Conservation (phyloP, 257 asterid species). For the Thymus quinquecostatus region DNA sequence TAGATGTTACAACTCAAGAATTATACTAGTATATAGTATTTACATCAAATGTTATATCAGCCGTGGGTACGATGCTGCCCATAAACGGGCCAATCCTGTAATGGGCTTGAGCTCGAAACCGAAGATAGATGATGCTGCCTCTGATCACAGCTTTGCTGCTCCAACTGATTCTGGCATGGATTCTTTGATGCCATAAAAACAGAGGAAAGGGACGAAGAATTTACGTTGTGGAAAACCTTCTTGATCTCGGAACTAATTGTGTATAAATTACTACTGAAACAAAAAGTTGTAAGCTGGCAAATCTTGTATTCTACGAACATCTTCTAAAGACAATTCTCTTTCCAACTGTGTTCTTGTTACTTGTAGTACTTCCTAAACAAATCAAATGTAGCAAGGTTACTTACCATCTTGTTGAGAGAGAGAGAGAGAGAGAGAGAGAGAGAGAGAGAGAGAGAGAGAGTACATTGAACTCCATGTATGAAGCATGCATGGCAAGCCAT, state of each 20-base stretch:
- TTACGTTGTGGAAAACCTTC: background rate
- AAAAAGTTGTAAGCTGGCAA: slow-evolving; percentile 83
- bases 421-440: background rate
- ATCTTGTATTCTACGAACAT: slow-evolving; percentile 72
- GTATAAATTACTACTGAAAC: slow-evolving; percentile 33
- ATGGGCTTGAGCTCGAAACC: background rate
- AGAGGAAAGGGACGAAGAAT: slow-evolving; percentile 5
- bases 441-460: slow-evolving; percentile 34
- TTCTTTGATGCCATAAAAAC: background rate
- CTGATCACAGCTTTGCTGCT: background rate
- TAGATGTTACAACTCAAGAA: background rate
- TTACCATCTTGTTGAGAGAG: background rate
- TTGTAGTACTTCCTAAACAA: slow-evolving; percentile 73
- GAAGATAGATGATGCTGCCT: background rate
- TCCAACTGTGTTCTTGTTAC: slow-evolving; percentile 81
- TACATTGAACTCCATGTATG: slow-evolving; percentile 95
- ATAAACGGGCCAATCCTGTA: background rate
- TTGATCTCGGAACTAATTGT: background rate
- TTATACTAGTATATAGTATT: background rate
- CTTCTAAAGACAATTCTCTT: slow-evolving; percentile 88
- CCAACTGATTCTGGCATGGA: background rate
- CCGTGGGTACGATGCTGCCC: background rate
- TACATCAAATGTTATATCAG: background rate
- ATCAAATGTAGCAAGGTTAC: background rate
- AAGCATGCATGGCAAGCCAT: slow-evolving; percentile 98